phyloP scores from a whole-genome alignment of 306 rosid species.

The Cyamopsis tetragonoloba region DNA sequence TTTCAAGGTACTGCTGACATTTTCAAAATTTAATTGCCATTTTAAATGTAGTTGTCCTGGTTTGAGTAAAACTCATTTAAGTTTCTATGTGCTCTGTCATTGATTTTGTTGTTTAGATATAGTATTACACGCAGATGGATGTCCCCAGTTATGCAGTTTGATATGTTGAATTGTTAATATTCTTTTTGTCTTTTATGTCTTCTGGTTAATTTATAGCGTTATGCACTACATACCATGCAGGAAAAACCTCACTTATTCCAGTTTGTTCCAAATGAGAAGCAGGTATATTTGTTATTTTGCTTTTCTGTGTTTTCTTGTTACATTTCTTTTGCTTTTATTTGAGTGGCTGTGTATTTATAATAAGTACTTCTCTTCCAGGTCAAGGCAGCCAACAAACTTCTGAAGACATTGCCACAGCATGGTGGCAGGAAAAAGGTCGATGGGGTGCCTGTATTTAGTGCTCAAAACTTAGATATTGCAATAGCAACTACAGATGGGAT shows the following conservation, averaged over 20 bases:
- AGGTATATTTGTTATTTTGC: conserved; percentile 59
- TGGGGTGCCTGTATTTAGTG: conserved; percentile 96
- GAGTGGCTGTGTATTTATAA: neutral
- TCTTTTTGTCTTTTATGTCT: neutral
- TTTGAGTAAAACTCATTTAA: neutral
- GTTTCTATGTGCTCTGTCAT: neutral
- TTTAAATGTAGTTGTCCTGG: conserved; percentile 13
- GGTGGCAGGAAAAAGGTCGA: conserved; percentile 68
- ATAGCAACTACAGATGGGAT: conserved; percentile 85
- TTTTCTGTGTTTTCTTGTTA: conserved; percentile 12
- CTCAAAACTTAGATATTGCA: conserved; percentile 92
- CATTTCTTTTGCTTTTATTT: conserved; percentile 10
- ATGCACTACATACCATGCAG: conserved; percentile 45
- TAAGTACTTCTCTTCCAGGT: conserved; percentile 46
- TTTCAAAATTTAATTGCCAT: conserved; percentile 21
- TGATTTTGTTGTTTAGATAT: conserved; percentile 4
- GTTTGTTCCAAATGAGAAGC: conserved; percentile 97
- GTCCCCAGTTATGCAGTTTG: neutral
- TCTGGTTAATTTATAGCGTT: conserved; percentile 2
- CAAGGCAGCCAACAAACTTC: conserved; percentile 88
- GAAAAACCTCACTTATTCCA: conserved; percentile 92
- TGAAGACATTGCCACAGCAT: conserved; percentile 51
- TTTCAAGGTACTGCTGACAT: conserved; percentile 66
- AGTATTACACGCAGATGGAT: conserved; percentile 1
- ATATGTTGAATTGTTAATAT: neutral